phyloP scores from a whole-genome alignment of 768 basidiomycete species.

The Russula vinacea region DNA sequence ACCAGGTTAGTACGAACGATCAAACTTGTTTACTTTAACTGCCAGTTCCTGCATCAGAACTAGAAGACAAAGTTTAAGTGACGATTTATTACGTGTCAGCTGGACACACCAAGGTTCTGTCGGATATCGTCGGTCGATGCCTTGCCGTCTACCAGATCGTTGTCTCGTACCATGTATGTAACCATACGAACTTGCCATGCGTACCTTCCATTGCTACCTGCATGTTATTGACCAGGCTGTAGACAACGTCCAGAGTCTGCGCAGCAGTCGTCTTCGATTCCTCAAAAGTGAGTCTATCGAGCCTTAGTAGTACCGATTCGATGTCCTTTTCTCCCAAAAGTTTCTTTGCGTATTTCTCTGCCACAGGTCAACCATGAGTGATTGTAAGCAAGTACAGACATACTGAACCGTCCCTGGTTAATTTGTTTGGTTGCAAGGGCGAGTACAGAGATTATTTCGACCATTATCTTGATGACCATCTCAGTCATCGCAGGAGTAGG shows the following conservation, averaged over 20 bases:
- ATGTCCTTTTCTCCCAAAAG: neutral
- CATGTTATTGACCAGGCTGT: neutral
- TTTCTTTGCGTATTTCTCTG: conserved; percentile 3
- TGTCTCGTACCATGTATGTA: neutral
- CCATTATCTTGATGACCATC: neutral
- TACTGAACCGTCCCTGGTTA: neutral
- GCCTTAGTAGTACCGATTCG: neutral
- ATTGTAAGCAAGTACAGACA: neutral
- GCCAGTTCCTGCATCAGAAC: no score
- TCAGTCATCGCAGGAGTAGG: neutral
- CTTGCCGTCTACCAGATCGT: neutral
- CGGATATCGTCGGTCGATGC: no score
- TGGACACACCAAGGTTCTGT: no score
- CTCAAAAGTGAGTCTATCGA: neutral
- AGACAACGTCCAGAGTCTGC: neutral
- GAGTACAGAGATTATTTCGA: neutral
- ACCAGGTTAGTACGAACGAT: no score
- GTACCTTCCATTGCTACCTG: neutral
- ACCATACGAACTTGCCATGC: neutral
- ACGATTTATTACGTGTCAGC: no score
- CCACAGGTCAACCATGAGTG: no score
- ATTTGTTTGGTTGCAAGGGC: neutral
- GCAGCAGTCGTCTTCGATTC: neutral
- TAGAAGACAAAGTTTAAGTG: no score
- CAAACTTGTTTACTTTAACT: no score